Percentiles rank a stretch among this genome's conserved stretches.
These are phyloP conservation scores for Hypoxylon fuscum DNA, from an alignment of 495 filamentous ascomycete species.

Conservation along the genomic window DNA sequence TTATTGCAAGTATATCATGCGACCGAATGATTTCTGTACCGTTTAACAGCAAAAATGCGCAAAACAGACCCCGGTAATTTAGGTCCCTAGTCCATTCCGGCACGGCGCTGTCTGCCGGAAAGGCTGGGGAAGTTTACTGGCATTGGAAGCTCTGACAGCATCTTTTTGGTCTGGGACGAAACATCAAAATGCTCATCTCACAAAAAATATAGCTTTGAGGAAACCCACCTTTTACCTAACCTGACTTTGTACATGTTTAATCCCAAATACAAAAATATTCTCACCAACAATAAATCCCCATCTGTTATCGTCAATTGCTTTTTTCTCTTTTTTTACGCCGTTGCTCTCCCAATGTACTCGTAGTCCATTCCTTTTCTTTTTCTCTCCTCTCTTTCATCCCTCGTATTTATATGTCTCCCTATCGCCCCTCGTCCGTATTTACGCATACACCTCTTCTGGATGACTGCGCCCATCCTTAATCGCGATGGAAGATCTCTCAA, in stretches of 20 bases:
- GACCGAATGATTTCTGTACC: background rate
- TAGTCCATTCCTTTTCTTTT: slow-evolving; percentile 19
- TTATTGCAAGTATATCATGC: background rate
- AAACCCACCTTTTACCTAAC: slow-evolving; percentile 23
- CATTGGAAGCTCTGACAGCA: background rate
- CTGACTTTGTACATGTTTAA: slow-evolving; percentile 1
- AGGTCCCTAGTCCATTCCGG: too few species aligned
- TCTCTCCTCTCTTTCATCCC: slow-evolving; percentile 31
- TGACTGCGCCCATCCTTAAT: slow-evolving; percentile 56
- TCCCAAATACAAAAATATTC: slow-evolving; percentile 17
- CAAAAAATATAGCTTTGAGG: background rate
- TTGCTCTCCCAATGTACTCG: slow-evolving; percentile 34
- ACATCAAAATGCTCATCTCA: background rate
- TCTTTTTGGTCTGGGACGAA: too few species aligned
- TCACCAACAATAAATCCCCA: slow-evolving; percentile 21
- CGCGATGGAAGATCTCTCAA: slow-evolving; percentile 75
- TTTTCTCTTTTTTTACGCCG: slow-evolving; percentile 22
- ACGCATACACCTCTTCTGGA: slow-evolving; percentile 18
- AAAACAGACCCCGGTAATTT: background rate
- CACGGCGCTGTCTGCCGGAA: slow-evolving; percentile 1
- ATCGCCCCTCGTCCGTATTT: slow-evolving; percentile 37
- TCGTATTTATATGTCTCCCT: slow-evolving; percentile 45
- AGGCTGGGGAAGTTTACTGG: background rate
- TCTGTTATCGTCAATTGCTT: slow-evolving; percentile 28
- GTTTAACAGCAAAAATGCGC: background rate